A percentile compares a stretch with the other conserved stretches of the same genome.
These are phyloP conservation scores for Bacidia gigantensis DNA, from an alignment of 495 filamentous ascomycete genomes.

Conservation along the genomic window DNA sequence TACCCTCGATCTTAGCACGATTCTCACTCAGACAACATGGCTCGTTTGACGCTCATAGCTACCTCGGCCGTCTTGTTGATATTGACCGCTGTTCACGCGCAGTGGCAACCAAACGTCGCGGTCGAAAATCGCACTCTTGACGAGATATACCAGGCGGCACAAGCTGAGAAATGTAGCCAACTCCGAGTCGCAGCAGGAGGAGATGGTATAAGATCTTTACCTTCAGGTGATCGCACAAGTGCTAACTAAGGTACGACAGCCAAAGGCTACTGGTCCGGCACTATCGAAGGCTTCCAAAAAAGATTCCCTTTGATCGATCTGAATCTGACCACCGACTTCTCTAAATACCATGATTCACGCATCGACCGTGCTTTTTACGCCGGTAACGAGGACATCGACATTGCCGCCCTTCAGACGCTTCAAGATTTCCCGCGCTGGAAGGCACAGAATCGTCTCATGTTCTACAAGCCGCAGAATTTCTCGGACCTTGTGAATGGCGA, in stretches of 20 bases:
- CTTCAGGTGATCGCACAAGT: constrained; percentile 2
- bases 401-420: constrained; percentile 24
- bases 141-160: constrained; percentile 24
- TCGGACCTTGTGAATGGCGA: constrained; percentile 18
- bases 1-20: neutral
- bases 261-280: constrained; percentile 7
- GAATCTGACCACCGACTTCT: constrained; percentile 27
- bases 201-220: constrained; percentile 6
- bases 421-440: constrained; percentile 29
- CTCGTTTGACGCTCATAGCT: neutral
- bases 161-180: constrained; percentile 20
- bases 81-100: constrained; percentile 1
- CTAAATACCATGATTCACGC: constrained; percentile 26
- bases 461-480: constrained; percentile 23
- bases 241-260: constrained; percentile 1
- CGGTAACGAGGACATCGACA: constrained; percentile 21
- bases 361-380: constrained; percentile 22
- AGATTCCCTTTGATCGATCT: constrained; percentile 24
- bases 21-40: constrained; percentile 2
- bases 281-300: constrained; percentile 6
- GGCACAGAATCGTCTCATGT: constrained; percentile 19
- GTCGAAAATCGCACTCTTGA: constrained; percentile 25
- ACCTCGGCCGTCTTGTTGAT: constrained; percentile 3
- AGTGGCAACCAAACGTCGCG: constrained; percentile 6
- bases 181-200: constrained; percentile 5